These are phyloP conservation scores for Nakataea oryzae DNA, from an alignment of 2,329 filamentous ascomycete species.

Conservation along the genomic window DNA sequence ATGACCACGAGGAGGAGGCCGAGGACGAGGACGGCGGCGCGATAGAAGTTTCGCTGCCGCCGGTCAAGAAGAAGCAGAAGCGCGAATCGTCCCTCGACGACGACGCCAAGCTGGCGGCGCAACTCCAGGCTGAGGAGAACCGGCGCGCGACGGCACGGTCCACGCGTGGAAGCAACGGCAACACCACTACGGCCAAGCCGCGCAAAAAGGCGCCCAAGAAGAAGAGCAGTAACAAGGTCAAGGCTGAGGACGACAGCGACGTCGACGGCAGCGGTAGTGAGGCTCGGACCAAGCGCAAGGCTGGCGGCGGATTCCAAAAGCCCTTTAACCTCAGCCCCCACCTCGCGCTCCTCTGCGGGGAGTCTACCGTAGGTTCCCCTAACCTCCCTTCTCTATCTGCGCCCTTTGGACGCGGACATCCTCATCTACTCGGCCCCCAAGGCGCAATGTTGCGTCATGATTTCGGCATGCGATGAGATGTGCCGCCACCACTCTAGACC, in stretches of 20 bases:
- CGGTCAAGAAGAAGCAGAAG: conserved; percentile 57
- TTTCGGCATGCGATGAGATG: no score
- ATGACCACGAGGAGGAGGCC: conserved; percentile 15
- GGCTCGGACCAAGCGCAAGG: conserved; percentile 58
- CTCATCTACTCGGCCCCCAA: not conserved
- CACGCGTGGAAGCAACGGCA: conserved; percentile 64
- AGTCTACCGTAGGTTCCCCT: conserved; percentile 44
- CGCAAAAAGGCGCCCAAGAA: conserved; percentile 63
- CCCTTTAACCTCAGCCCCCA: conserved; percentile 64
- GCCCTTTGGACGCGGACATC: not conserved
- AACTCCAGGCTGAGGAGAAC: conserved; percentile 89
- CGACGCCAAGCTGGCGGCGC: conserved; percentile 78
- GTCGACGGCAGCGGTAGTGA: conserved; percentile 48
- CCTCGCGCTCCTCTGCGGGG: conserved; percentile 60
- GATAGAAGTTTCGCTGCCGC: conserved; percentile 35
- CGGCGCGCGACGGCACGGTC: conserved; percentile 53
- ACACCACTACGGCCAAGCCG: conserved; percentile 27
- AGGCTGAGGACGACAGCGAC: conserved; percentile 71
- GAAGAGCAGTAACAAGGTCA: conserved; percentile 68
- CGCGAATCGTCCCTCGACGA: conserved; percentile 45
- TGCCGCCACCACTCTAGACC: no score
- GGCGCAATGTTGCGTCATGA: not conserved
- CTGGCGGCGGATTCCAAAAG: conserved; percentile 89
- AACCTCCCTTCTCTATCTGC: not conserved
- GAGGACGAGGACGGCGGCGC: conserved; percentile 26